These are phyloP conservation scores for Lobosporangium transversale DNA, from an alignment of 192 early-diverging fungal genomes.

Conservation along the genomic window DNA sequence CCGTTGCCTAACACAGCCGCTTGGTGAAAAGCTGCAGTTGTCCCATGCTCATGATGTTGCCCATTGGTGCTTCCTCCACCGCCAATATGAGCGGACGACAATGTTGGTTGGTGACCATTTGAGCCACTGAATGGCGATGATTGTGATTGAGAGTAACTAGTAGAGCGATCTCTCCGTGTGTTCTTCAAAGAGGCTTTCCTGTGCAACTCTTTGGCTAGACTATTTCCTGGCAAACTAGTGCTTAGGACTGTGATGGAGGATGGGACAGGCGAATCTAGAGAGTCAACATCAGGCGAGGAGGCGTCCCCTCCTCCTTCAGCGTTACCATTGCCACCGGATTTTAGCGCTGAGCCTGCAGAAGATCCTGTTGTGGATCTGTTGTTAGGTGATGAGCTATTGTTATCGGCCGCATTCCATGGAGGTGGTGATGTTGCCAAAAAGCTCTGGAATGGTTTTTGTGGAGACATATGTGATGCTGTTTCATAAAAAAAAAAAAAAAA, in stretches of 20 bases:
- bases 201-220: constrained; percentile 44
- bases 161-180: constrained; percentile 18
- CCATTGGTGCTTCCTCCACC: too few species aligned
- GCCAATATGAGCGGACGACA: background rate
- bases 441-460: constrained; percentile 67
- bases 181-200: constrained; percentile 48
- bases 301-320: background rate
- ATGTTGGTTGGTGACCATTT: background rate
- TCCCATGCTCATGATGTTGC: constrained; percentile 1
- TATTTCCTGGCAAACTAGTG: constrained; percentile 50
- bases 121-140: background rate
- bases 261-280: constrained; percentile 32
- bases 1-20: constrained; percentile 38
- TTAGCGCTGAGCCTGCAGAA: constrained; percentile 35
- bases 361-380: constrained; percentile 34
- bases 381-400: constrained; percentile 45
- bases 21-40: constrained; percentile 38
- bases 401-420: constrained; percentile 70
- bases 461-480: constrained; percentile 53
- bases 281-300: constrained; percentile 15
- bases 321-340: constrained; percentile 33
- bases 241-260: constrained; percentile 66
- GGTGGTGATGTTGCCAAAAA: constrained; percentile 77
- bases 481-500: too few species aligned
- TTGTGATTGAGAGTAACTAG: constrained; percentile 21